phyloP scores from a whole-genome alignment of 805 yeast genomes.

The Starmerella riodocensis region DNA sequence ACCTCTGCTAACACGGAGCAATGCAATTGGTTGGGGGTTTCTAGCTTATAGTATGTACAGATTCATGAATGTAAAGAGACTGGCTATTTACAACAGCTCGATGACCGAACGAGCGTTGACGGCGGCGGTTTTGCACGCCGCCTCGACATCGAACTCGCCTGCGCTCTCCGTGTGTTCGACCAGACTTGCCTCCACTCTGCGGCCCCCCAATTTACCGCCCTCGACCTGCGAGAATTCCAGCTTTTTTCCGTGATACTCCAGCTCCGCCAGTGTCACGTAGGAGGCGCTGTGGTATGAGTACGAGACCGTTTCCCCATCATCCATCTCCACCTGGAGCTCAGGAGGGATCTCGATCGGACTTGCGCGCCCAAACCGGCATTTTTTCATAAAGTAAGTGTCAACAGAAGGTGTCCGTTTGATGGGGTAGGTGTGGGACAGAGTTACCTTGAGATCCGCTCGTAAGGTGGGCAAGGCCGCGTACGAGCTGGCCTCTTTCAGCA shows the following conservation, averaged over 20 bases:
- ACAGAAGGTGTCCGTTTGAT: slow-evolving; percentile 30
- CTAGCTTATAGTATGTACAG: not conserved
- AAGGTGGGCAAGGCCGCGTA: slow-evolving; percentile 33
- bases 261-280: slow-evolving; percentile 36
- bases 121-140: slow-evolving; percentile 9
- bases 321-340: slow-evolving; percentile 30
- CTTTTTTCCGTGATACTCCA: slow-evolving; percentile 27
- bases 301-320: slow-evolving; percentile 29
- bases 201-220: slow-evolving; percentile 49
- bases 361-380: slow-evolving; percentile 7
- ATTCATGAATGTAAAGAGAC: not conserved
- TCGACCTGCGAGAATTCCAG: slow-evolving; percentile 38
- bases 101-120: slow-evolving; percentile 16
- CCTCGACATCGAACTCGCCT: slow-evolving; percentile 3
- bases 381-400: slow-evolving; percentile 30
- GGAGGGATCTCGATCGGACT: slow-evolving; percentile 31
- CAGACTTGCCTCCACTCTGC: slow-evolving; percentile 37
- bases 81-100: slow-evolving; percentile 5
- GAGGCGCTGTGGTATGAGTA: slow-evolving; percentile 35
- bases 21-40: not conserved
- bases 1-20: too few species aligned
- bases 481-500: slow-evolving; percentile 35
- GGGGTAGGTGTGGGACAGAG: slow-evolving; percentile 28
- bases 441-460: slow-evolving; percentile 35
- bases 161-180: slow-evolving; percentile 27